Evolutionary conservation across 23 red algal species (phyloP), one percentile per base, ranked within the genome.

Genomic region (Gracilaria domingensis): DNA sequence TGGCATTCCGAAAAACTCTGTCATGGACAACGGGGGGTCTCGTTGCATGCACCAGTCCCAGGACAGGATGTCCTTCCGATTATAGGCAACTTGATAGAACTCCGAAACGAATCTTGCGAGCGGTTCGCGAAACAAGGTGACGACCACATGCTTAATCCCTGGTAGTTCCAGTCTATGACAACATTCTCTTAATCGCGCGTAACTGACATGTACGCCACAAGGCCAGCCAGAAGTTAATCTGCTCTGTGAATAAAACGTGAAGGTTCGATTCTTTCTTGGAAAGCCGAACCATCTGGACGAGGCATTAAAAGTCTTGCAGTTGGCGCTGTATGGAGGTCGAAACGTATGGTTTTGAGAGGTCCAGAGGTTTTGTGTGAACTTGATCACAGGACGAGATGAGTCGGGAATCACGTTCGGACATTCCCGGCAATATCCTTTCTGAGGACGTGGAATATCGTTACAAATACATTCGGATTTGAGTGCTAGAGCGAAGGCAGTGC

Each of bases 11-110:
- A 87, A 87, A 37, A 87, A 87, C 32, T 87, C 66, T 12, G 84
- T 87, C 67, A 87, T 75, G 26, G 84, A 76, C 42, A 87, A 36
- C 17, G 84, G 67, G 24, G 53, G 53, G 50, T 74, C 50, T 32
- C 66, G 84, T 18, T 58, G 65, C 66, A 87, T 87, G 50, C 84
- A 73, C 84, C 84, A 87, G 49, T 87, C 84, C 84, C 84, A 87
- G 24, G 67, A 75, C 45, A 66, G 35, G 25, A 87, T 87, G 37
- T 59, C 84, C 32, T 45, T 87, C 9, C 84, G 30, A 48, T 75
- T 75, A 32, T 76, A 59, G 17, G 84, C 84, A 24, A 87, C 66
- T 58, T 87, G 84, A 5, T 75, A 87, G 24, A 87, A 87, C 33
- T 85, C 66, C 12, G 84, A 87, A 20, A 87, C 84, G 34, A 87